Conservation (phyloP, 2,329 filamentous ascomycete species). For the Trichoderma pleuroti region DNA sequence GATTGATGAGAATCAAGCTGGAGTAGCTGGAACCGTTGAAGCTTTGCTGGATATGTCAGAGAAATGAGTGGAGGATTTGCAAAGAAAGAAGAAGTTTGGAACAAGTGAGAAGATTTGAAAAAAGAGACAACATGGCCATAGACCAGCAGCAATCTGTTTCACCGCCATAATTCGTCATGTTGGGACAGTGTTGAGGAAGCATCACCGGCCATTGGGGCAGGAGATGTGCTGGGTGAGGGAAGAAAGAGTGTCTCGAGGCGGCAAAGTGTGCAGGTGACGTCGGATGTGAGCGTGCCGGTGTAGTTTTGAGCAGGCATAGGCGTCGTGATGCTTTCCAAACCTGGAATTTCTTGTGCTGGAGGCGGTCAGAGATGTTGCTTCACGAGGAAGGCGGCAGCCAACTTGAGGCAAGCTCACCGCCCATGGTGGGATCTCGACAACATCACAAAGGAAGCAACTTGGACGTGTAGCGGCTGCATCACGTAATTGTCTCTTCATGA, state of each 20-base stretch:
- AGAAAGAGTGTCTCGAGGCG: not conserved
- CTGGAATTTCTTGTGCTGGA: not conserved
- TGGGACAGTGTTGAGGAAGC: not conserved
- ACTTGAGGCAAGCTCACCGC: not conserved
- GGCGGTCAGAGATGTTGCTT: slow-evolving; percentile 2
- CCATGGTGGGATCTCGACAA: not conserved
- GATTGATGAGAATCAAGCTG: not conserved
- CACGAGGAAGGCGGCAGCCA: not conserved
- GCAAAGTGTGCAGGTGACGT: not conserved
- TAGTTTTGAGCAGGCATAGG: not conserved
- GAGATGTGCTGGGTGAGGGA: not conserved
- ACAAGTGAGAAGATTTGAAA: not conserved
- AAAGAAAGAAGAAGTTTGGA: not conserved
- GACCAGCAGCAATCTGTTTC: not conserved
- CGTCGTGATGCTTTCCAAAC: not conserved
- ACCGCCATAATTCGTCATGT: not conserved
- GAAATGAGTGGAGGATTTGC: not conserved
- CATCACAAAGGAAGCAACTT: not conserved
- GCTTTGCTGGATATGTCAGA: not conserved
- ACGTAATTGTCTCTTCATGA: no score
- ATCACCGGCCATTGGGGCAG: not conserved
- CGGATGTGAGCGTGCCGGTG: no score
- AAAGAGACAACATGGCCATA: not conserved
- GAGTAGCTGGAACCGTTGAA: not conserved
- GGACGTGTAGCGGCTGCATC: not conserved